phyloP scores from a whole-genome alignment of 495 filamentous ascomycete species.

The Xylaria cubensis region DNA sequence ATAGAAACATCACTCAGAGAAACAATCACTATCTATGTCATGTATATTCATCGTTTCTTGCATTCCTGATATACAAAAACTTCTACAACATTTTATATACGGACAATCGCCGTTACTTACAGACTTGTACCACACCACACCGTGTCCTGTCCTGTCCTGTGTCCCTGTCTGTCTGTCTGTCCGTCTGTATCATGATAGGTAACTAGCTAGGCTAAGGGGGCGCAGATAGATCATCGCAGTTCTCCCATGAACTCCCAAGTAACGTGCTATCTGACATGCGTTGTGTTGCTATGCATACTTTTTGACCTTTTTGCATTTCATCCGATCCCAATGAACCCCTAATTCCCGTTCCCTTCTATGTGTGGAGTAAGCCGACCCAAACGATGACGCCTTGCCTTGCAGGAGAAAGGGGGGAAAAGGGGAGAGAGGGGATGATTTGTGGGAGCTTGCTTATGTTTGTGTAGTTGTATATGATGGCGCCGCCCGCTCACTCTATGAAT shows the following conservation, averaged over 20 bases:
- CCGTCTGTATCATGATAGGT: neutral
- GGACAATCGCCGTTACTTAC: neutral
- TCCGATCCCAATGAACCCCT: neutral
- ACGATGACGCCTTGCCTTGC: neutral
- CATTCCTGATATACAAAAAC: neutral
- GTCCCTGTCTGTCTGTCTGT: neutral
- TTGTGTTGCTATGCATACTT: constrained; percentile 1
- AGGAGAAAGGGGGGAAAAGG: neutral
- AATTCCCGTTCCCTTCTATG: neutral
- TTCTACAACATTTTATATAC: neutral
- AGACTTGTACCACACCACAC: neutral
- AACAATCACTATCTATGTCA: too few species aligned
- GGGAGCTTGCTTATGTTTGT: neutral
- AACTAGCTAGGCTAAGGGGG: neutral
- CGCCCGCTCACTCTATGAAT: neutral
- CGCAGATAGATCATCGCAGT: neutral
- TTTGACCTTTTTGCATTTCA: neutral
- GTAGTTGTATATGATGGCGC: neutral
- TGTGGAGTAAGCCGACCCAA: neutral
- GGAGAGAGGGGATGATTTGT: neutral
- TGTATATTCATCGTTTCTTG: neutral
- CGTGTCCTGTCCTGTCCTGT: too few species aligned
- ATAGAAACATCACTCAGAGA: too few species aligned
- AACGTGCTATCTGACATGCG: neutral
- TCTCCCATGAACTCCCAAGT: neutral